Base-by-base conservation (phyloP, 495 filamentous ascomycete species). In the Trichoderma asperelloides region DNA sequence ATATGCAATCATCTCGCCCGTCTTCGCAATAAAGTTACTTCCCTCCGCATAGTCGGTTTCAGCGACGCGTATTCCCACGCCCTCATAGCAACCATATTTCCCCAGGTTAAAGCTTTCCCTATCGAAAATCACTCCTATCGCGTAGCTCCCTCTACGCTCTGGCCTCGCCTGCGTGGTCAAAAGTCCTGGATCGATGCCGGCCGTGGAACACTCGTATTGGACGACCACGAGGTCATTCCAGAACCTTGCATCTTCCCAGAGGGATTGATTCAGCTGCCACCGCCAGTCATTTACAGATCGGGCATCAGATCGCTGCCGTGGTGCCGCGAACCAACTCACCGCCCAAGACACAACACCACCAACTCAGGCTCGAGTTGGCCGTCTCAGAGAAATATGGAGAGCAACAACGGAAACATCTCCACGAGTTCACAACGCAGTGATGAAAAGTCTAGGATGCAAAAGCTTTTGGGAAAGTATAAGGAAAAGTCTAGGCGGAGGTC, bases 1-100 rank as follows among this genome's bases (percentile, higher is more conserved):
- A 60, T 73, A 6, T 71, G 73, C 33, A 68, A 72, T 30, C 70
- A 71, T 12, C 65, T 77, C 37, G 69, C 66, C 21, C 39, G 33
- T 4, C 71, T 77, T 15, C 62, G 63, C 18, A 66, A 66, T 25
- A 51, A 69, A 25, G 65, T 75, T 30, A 69, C 68, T 30, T 65
- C 55, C 33, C 49, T 74, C 13, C 71, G 70, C 65, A 67, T 77
- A 0, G 68, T 69, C 12, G 75, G 74, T 23, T 66, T 70, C 40
- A 66, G 49, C 47, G 69, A 71, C 25, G 30, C 8, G 18, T 76
- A 72, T 21, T 63, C 73, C 1, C 45, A 43, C 37, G 62, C 67
- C 13, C 40, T 76, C 18, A 51, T 74, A 30, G 28, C 60, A 16
- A 67, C 65, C 7, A 40, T 74, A 11, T 73, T 67, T 16, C 37